Evolutionary conservation across 2,329 filamentous ascomycete species (phyloP), one percentile per base, ranked within the genome.

Genomic region (Chrysosporium queenslandicum): DNA sequence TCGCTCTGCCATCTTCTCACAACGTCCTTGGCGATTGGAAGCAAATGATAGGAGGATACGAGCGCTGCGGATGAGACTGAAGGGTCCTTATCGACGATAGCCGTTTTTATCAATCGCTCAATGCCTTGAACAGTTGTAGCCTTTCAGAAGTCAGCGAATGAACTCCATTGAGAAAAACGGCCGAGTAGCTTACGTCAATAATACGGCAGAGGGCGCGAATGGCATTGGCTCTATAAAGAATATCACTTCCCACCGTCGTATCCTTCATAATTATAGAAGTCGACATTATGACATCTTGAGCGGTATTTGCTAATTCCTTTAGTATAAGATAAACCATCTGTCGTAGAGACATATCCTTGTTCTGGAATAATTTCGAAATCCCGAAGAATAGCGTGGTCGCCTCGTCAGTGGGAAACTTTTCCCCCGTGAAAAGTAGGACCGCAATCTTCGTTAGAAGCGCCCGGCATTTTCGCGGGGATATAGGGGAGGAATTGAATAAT

Each of bases 211-310:
- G 77, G 36, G 91, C 90, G 62, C 92, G 81, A 67, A 97, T 97
- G 57, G 92, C 91, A 74, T 98, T 98, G 49, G 92, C 88, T 64
- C 92, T 81, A 75, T 90, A 96, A 53, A 96, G 82, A 50, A 90
- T 85, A 67, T 97, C 92, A 65, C 88, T 96, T 64, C 90, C 87
- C 58, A 94, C 89, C 49, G 90, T 89, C 9, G 91, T 96, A 70
- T 98, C 92, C 77, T 98, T 98, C 92, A 97, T 98, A 63, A 98
- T 96, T 61, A 91, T 96, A 72, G 88, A 94, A 16, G 92, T 98
- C 57, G 96, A 92, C 92, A 98, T 97, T 69, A 98, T 98, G 59
- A 96, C 94, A 77, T 98, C 92, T 75, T 97, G 89, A 54, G 92
- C 92, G 21, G 89, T 95, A 70, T 83, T 82, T 60, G 91, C 88